Conservation (phyloP, 768 basidiomycete species). For the Coprinellus aureogranulatus region DNA sequence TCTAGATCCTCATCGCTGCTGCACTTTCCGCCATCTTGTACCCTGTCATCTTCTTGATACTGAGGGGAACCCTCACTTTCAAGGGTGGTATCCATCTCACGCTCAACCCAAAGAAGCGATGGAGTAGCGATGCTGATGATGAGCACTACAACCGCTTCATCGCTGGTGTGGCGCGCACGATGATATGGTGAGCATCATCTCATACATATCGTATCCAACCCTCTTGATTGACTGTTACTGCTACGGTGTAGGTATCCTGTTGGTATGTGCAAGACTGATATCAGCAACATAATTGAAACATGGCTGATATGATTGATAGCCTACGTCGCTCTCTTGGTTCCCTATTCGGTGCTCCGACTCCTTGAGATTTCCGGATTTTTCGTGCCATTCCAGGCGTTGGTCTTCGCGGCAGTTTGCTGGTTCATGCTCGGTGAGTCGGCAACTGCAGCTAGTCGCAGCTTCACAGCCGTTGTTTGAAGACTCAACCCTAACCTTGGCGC, state of each 20-base stretch:
- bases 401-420: constrained; percentile 52
- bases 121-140: constrained; percentile 30
- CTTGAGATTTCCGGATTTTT: constrained; percentile 45
- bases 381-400: constrained; percentile 45
- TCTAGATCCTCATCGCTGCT: constrained; percentile 58
- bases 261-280: constrained; percentile 37
- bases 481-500: no score
- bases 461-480: no score
- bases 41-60: constrained; percentile 57
- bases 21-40: constrained; percentile 56
- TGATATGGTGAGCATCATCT: constrained; percentile 58
- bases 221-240: constrained; percentile 8
- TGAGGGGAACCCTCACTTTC: constrained; percentile 55
- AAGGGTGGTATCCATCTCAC: constrained; percentile 51
- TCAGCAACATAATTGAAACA: neutral
- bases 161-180: constrained; percentile 57
- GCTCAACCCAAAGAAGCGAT: constrained; percentile 45
- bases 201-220: neutral
- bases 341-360: constrained; percentile 53
- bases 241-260: constrained; percentile 59
- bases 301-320: constrained; percentile 35
- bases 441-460: no score
- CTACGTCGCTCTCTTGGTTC: constrained; percentile 57
- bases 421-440: constrained; percentile 50
- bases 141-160: constrained; percentile 60